Conservation (phyloP, 2,329 filamentous ascomycete species). For the Colletotrichum viniferum region DNA sequence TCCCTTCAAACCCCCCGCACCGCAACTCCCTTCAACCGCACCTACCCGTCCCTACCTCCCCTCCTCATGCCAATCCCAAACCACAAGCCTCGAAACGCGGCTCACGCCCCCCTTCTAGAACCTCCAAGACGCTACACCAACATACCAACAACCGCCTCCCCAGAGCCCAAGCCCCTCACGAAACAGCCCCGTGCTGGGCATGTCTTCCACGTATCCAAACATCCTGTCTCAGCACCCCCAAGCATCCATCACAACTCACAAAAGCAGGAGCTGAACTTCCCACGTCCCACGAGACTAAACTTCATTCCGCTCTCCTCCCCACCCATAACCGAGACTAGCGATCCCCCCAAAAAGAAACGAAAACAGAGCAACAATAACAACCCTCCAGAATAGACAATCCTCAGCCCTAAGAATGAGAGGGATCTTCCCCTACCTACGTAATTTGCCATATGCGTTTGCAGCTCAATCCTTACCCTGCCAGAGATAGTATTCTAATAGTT, state of each 20-base stretch:
- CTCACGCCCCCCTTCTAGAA: background rate
- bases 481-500: background rate
- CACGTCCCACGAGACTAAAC: background rate
- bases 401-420: background rate
- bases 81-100: background rate
- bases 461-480: background rate
- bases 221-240: background rate
- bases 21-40: background rate
- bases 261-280: background rate
- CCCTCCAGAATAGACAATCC: background rate
- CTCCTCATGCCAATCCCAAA: background rate
- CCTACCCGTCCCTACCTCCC: background rate
- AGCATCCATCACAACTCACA: background rate
- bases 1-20: background rate
- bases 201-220: background rate
- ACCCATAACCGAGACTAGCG: background rate
- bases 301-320: background rate
- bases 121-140: background rate
- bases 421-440: background rate
- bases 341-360: background rate
- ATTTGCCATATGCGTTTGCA: background rate
- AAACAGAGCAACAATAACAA: background rate
- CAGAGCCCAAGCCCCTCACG: background rate
- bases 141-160: background rate
- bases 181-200: background rate